phyloP scores from a whole-genome alignment of 1,284 basidiomycete species.

The Ustilago sp. region DNA sequence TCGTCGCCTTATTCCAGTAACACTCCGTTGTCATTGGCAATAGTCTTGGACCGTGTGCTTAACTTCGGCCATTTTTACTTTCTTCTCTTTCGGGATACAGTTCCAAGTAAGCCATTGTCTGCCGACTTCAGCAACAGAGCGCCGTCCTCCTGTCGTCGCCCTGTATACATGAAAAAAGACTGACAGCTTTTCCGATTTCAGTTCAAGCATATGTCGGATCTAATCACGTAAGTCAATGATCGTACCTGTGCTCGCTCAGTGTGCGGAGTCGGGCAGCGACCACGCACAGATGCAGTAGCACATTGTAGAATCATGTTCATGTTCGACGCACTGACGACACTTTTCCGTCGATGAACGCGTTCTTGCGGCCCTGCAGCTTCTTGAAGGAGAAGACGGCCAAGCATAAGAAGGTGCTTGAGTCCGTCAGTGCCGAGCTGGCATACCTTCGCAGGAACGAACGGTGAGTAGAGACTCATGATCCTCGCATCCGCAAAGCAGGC shows the following conservation, averaged over 20 bases:
- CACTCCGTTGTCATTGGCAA: neutral
- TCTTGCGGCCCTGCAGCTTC: constrained; percentile 13
- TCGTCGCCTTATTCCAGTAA: neutral
- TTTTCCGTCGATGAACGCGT: neutral
- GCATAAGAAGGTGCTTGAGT: constrained; percentile 39
- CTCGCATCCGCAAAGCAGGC: neutral
- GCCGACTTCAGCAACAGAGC: neutral
- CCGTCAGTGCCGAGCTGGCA: constrained; percentile 26
- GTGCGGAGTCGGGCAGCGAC: neutral
- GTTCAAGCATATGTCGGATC: constrained; percentile 44
- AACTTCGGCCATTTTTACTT: neutral
- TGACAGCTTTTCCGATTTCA: neutral
- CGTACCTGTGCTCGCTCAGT: neutral
- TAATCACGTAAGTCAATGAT: constrained; percentile 23
- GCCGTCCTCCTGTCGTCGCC: neutral
- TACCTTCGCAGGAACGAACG: constrained; percentile 12
- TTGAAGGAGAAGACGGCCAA: constrained; percentile 28
- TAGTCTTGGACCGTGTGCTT: neutral
- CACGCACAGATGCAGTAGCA: no score
- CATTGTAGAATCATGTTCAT: neutral
- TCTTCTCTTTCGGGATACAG: constrained; percentile 6
- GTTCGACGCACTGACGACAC: neutral
- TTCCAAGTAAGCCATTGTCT: constrained; percentile 28
- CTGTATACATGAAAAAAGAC: no score
- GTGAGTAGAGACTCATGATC: constrained; percentile 5